Base-by-base conservation (phyloP, 2,329 filamentous ascomycete genomes). In the Cladosporium velox region DNA sequence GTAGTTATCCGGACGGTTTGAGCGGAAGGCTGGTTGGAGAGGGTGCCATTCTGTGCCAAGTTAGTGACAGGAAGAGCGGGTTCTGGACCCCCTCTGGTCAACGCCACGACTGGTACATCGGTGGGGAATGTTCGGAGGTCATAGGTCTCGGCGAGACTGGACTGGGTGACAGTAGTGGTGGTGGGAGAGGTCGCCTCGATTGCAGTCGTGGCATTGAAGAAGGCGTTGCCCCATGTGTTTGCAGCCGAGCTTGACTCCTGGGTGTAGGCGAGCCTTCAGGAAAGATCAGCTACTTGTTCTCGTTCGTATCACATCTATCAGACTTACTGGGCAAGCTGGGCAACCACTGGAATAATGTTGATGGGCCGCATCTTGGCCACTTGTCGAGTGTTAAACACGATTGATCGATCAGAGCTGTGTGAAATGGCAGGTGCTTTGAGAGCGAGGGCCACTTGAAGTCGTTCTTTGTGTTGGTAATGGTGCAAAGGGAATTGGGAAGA, bases 251-350 rank as follows among this genome's bases (percentile, higher is more conserved):
- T 30, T 28, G 51, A 11, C 15, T 26, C 21, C 8, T 38, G 54
- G 12, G 54, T 8, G 28, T 24, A 14, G 14, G 28, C 54, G 30
- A 58, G 12, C 7, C 54, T 58, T 24, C 1, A 2, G 38, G 5
- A 2, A 12, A 26, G 3, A 26, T 30, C 15, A 34, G n/a, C 34
- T 58, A n/a, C 15, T 1, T 34, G 12, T 35, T n/a, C 3, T 26
- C 5, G n/a, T 6, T 18, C 15, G 6, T 38, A 15, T 1, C 28
- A 11, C 24, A 3, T 58, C 10, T 2, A 21, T 1, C 6, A 6
- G n/a, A 30, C 57, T 59, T 26, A 59, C 57, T 24, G 57, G 12
- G 35, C 57, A 44, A 59, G 57, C 21, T 59, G 35, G 11, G 57
- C 57, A 44, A 30, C 21, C 0, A 26, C 24, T 30, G 3, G 14